Evolutionary conservation across 495 filamentous ascomycete species (phyloP).

Genomic region (Pyronema omphalodes): DNA sequence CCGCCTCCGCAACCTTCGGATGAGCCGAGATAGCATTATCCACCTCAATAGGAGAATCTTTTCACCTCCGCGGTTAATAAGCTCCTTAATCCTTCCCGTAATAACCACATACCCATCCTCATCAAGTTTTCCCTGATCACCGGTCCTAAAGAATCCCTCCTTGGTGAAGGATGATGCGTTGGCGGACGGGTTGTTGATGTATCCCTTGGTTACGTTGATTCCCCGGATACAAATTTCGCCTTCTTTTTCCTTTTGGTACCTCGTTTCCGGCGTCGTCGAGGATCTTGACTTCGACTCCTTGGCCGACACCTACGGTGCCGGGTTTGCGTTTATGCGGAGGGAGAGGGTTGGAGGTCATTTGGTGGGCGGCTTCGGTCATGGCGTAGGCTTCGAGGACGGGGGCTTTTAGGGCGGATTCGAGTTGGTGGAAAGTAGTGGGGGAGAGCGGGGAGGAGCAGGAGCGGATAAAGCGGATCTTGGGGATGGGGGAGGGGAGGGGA

Average conservation of each 20-base stretch:
- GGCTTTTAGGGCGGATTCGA: slow-evolving; percentile 51
- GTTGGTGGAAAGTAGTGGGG: slow-evolving; percentile 54
- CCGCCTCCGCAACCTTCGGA: slow-evolving; percentile 52
- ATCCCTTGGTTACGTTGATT: slow-evolving; percentile 64
- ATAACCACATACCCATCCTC: slow-evolving; percentile 56
- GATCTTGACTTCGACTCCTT: slow-evolving; percentile 65
- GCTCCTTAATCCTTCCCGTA: slow-evolving; percentile 66
- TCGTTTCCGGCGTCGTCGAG: slow-evolving; percentile 45
- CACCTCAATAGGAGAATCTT: slow-evolving; percentile 73
- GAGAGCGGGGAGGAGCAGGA: slow-evolving; percentile 69
- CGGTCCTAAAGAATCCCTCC: slow-evolving; percentile 62
- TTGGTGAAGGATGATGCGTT: slow-evolving; percentile 51
- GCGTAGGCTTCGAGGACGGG: slow-evolving; percentile 79
- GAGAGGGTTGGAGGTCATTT: slow-evolving; percentile 75
- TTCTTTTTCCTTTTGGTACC: slow-evolving; percentile 42
- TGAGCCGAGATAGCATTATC: slow-evolving; percentile 58
- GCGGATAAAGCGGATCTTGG: slow-evolving; percentile 66
- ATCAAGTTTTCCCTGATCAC: slow-evolving; percentile 63
- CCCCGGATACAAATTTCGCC: slow-evolving; percentile 67
- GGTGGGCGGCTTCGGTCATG: slow-evolving; percentile 81
- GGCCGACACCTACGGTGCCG: slow-evolving; percentile 59
- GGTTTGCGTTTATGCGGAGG: slow-evolving; percentile 54
- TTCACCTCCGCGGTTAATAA: slow-evolving; percentile 71
- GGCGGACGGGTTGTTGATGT: slow-evolving; percentile 59
- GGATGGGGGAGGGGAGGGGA: slow-evolving; percentile 42